Base-by-base conservation (phyloP, 2,329 filamentous ascomycete species). In the Penicillium paneum region DNA sequence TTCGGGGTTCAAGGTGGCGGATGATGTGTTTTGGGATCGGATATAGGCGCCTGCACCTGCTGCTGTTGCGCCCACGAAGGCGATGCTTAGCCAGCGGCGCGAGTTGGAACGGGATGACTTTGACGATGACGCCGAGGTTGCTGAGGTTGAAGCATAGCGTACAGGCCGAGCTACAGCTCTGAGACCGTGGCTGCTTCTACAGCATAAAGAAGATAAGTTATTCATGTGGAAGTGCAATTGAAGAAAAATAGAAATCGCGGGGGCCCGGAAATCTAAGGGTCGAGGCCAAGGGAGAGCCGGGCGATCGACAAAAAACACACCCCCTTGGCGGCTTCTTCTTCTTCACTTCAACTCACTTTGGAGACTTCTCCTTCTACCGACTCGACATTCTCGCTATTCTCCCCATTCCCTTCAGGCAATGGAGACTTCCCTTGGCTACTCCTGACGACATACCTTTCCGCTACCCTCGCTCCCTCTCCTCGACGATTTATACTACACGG, bases 1-100 rank as follows among this genome's bases (percentile, higher is more conserved):
- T 36, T 65, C 49, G 7, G 68, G 71, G 50, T 75, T 74, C 32
- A 76, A 52, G 0, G 64, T 69, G 5, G 64, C 59, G 3, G 67
- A 68, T 7, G 43, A 46, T 4, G 62, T 50, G 26, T 57, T 62
- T 45, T 65, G 61, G 17, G 65, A 71, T 55, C 68, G 63, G 52
- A 72, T 34, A 57, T 73, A 75, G 26, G 67, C 69, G 21, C 73
- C 73, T 54, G 69, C 62, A 47, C 66, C 71, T 24, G 66, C 70
- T 17, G 74, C 72, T n/a, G 66, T 59, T 24, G 64, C 60, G 26
- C 70, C 73, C 41, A 75, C 60, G 47, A 71, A 43, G 28, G 65
- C 62, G 52, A 74, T 53, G 36, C 67, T 68, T 41, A 74, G 55
- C 72, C 71, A 76, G 54, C 62, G 64, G 35, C 60, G 64, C 40